Percentiles rank a stretch among this genome's conserved stretches.
Evolutionary conservation across 2,329 filamentous ascomycete genomes (phyloP).

Genomic region (Pseudogymnoascus sp.): DNA sequence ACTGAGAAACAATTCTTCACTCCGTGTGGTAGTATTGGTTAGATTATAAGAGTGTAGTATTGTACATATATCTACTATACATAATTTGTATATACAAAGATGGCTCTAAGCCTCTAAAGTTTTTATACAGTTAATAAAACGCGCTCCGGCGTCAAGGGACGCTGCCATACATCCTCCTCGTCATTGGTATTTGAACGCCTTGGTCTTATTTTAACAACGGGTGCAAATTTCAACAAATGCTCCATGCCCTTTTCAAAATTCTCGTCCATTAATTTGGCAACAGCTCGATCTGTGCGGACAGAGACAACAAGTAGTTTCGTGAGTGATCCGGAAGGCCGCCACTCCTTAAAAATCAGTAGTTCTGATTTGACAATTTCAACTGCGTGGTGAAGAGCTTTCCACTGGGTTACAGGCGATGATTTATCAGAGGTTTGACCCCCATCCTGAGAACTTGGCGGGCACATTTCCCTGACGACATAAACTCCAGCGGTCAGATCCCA

Average conservation of each 20-base stretch:
- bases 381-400: neutral
- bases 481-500: neutral
- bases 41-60: conserved; percentile 5
- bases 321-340: neutral
- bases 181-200: neutral
- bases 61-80: conserved; percentile 8
- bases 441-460: neutral
- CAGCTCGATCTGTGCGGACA: neutral
- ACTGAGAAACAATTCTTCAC: neutral
- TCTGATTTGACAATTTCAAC: conserved; percentile 1
- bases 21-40: neutral
- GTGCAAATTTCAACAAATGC: neutral
- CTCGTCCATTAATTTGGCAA: neutral
- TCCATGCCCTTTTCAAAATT: neutral
- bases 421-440: neutral
- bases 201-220: neutral
- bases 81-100: neutral
- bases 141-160: neutral
- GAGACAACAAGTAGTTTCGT: neutral
- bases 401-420: neutral
- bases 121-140: neutral
- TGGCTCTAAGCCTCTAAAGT: neutral
- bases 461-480: neutral
- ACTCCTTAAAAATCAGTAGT: neutral
- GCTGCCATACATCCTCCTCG: neutral